Conservation (phyloP, 1,284 basidiomycete genomes). For the Melampsora larici-populina region DNA sequence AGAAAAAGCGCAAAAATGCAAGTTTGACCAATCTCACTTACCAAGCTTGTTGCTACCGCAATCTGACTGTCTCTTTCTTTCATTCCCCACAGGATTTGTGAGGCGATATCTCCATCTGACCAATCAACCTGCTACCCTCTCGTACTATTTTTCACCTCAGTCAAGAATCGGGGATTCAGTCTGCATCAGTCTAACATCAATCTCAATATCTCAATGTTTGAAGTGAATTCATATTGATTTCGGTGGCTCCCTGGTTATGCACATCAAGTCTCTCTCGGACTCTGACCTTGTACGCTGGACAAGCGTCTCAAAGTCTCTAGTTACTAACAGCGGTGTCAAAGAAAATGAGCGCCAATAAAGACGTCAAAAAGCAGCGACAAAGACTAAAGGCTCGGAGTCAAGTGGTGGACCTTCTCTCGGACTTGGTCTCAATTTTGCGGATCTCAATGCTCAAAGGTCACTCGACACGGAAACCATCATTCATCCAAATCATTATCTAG, state of each 20-base stretch:
- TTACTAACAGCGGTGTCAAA: constrained; percentile 10
- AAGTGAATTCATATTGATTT: constrained; percentile 41
- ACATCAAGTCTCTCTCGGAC: constrained; percentile 35
- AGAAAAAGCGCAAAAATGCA: constrained; percentile 44
- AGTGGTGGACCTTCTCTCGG: constrained; percentile 17
- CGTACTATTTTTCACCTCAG: constrained; percentile 37
- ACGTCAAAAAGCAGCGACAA: constrained; percentile 7
- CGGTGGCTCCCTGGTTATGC: constrained; percentile 41
- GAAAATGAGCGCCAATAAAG: constrained; percentile 15
- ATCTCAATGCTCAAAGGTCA: constrained; percentile 1
- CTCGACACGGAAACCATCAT: constrained; percentile 77
- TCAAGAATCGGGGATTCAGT: constrained; percentile 42
- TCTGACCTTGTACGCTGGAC: constrained; percentile 35
- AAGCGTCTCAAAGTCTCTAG: constrained; percentile 18
- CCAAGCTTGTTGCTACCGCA: background rate
- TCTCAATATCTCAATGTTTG: constrained; percentile 34
- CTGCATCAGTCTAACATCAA: constrained; percentile 33
- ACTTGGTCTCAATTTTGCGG: background rate
- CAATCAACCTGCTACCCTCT: constrained; percentile 32
- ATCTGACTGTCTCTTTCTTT: background rate
- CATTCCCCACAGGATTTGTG: constrained; percentile 17
- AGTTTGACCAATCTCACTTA: background rate
- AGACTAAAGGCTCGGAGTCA: background rate
- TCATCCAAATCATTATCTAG: constrained; percentile 52
- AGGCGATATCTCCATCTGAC: constrained; percentile 38